Evolutionary conservation across 306 rosid genomes (phyloP), one percentile per base, ranked within the genome.

Genomic region (Benincasa hispida): DNA sequence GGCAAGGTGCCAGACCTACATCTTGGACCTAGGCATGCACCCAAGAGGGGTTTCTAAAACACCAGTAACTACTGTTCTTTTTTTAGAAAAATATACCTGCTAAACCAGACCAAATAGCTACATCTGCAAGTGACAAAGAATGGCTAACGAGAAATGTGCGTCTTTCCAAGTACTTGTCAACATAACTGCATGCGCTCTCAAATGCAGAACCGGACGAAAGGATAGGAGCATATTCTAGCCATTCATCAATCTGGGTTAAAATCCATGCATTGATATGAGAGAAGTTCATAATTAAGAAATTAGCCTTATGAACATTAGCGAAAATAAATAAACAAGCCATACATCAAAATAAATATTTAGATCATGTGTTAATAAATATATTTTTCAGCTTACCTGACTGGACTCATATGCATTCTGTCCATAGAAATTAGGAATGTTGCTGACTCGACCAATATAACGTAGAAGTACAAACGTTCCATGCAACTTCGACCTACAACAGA

Each of bases 91-190:
- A n/a, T n/a, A 76, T 87, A 94, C 99, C 97, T 76, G 92, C 91
- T 81, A 94, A 92, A 77, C 89, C 86, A 2, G 96, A 88, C 97
- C 97, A 94, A 79, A 94, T 82, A 72, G 91, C 93, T 62, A 94
- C 8, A 82, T 92, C 99, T 54, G 99, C 97, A 70, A 94, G 86
- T 28, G 96, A 90, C 39, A 94, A 80, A 47, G 81, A 87, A 42
- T 80, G 62, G 50, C 86, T 86, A 28, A 89, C 95, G 34, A 92
- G 76, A 84, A 91, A 85, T 28, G 93, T 88, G 18, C 82, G 82
- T 74, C 77, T 80, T 83, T 74, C 87, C 87, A 94, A 81, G 81
- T 84, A 92, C 18, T 81, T 87, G 74, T 94, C 95, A 28, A 92
- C 81, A 79, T 85, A 85, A 61, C 83, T 91, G 85, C 96, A 94